These are phyloP conservation scores for Prunella vulgaris DNA, from an alignment of 257 asterid genomes.

Conservation along the genomic window DNA sequence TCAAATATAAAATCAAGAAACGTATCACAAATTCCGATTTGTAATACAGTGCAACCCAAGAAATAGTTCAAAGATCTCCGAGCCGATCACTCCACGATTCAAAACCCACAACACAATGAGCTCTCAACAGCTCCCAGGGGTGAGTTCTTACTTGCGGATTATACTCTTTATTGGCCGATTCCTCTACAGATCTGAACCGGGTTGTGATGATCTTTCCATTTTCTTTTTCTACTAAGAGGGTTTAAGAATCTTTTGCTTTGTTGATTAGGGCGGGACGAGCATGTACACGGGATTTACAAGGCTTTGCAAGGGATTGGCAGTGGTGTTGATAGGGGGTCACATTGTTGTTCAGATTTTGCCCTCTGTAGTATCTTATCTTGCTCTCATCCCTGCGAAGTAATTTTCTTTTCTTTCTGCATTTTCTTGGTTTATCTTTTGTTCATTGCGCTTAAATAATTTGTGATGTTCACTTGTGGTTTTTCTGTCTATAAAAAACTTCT, in stretches of 20 bases:
- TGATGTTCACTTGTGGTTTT: not conserved
- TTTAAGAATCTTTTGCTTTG: conserved; percentile 3
- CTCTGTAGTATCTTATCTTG: conserved; percentile 70
- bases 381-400: conserved; percentile 97
- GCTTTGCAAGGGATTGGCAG: conserved; percentile 91
- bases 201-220: not conserved
- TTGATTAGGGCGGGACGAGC: conserved; percentile 40
- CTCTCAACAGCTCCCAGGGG: conserved; percentile 39
- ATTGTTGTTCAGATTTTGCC: conserved; percentile 78
- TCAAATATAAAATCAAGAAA: conserved; percentile 13
- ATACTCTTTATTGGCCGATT: not conserved
- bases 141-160: conserved; percentile 17
- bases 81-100: conserved; percentile 11
- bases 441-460: not conserved
- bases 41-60: not conserved
- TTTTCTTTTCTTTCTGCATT: conserved; percentile 12
- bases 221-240: not conserved
- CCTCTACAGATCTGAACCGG: conserved; percentile 22
- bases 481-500: not conserved
- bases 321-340: conserved; percentile 78
- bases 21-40: not conserved
- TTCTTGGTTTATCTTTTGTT: not conserved
- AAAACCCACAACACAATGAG: conserved; percentile 37
- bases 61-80: not conserved
- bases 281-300: conserved; percentile 61